Evolutionary conservation across 2,329 filamentous ascomycete genomes (phyloP), one percentile per base, ranked within the genome.

Genomic region (Monilinia aucupariae): DNA sequence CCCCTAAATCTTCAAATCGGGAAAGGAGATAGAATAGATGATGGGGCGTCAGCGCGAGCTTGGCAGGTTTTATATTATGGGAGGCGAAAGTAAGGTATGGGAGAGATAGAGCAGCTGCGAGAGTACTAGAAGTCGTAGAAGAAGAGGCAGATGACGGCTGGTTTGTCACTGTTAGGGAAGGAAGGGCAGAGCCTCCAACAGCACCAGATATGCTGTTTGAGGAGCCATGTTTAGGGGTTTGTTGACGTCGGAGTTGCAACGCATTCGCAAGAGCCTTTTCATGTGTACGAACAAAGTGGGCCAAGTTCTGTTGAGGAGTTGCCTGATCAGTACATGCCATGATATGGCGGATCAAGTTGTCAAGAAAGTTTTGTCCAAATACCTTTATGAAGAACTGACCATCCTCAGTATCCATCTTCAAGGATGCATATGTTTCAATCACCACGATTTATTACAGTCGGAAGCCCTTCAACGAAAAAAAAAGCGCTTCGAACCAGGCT

Each of bases 231-330:
- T 87, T 88, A 66, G 84, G 80, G 48, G 81, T 79, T 66, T 85
- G 83, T 72, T 90, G 87, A 71, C 90, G 86, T 75, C 88, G 88
- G 71, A 96, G 82, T 76, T 97, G 93, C 67, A 97, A 81, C 71
- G 93, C 93, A 79, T 97, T 97, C 74, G 94, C 94, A 67, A 99
- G 85, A 45, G 92, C 93, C 79, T 96, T 96, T 78, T 99, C 94
- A 80, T 99, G 92, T 62, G 92, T 96, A 67, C 92, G 91, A 78
- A 99, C 92, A 78, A 96, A 97, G 78, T 88, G 88, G 74, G 93
- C 92, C 75, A 99, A 84, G 82, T 96, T 94, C 93, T 97, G 75
- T 64, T 47, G 60, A 37, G 66, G 71, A 61, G 32, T 30, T 51
- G 30, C 30, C 15, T 62, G 1, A 48, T 62, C 32, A 62, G 43